These are phyloP conservation scores for Pezicula radicicola DNA, from an alignment of 2,329 filamentous ascomycete genomes.

Conservation along the genomic window DNA sequence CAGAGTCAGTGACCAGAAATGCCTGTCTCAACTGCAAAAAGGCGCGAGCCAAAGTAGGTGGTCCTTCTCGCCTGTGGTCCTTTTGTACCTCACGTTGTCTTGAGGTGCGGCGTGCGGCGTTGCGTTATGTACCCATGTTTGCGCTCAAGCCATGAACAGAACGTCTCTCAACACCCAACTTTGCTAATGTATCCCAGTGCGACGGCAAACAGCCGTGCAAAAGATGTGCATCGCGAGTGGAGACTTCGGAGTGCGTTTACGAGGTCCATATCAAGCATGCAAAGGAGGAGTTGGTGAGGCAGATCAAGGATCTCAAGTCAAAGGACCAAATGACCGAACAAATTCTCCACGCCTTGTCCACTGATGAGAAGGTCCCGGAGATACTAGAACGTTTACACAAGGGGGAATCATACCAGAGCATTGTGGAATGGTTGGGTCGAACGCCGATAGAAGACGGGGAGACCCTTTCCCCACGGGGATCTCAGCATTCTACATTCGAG, in stretches of 20 bases:
- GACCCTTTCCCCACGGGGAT: conserved; percentile 18
- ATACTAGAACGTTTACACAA: conserved; percentile 26
- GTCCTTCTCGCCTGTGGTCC: neutral
- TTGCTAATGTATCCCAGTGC: conserved; percentile 20
- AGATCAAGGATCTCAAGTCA: conserved; percentile 26
- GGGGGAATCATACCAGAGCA: conserved; percentile 24
- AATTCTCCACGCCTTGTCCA: conserved; percentile 25
- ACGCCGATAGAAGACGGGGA: conserved; percentile 17
- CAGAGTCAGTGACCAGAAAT: conserved; percentile 30
- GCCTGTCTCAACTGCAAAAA: conserved; percentile 33
- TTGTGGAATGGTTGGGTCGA: conserved; percentile 25
- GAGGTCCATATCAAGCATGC: conserved; percentile 31
- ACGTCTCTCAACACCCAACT: neutral
- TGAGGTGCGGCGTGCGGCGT: neutral
- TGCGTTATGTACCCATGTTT: neutral
- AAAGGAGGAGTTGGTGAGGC: conserved; percentile 29
- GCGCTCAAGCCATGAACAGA: neutral
- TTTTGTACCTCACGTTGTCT: neutral
- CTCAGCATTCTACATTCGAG: conserved; percentile 21
- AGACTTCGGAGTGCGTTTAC: conserved; percentile 26
- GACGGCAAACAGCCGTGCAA: conserved; percentile 30
- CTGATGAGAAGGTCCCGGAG: conserved; percentile 24
- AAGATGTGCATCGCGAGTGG: conserved; percentile 24
- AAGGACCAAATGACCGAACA: conserved; percentile 25
- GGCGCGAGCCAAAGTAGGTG: conserved; percentile 30